Evolutionary conservation across 73 alveolate genomes (phyloP).

Genomic region (Tetrahymena borealis): DNA sequence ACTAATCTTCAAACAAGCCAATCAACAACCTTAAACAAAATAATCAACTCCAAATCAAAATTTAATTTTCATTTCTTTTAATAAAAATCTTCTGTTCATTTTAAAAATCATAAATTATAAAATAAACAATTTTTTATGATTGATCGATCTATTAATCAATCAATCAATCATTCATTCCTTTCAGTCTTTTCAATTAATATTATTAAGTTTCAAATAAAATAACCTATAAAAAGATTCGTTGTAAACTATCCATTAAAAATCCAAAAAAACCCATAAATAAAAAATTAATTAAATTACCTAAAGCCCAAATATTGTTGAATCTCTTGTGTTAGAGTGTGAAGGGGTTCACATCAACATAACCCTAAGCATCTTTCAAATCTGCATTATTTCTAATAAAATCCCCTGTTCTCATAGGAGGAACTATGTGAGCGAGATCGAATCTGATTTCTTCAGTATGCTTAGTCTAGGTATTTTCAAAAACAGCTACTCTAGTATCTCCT

Average conservation of each 20-base stretch:
- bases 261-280: neutral
- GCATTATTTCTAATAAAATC: constrained; percentile 27
- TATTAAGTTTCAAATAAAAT: no score
- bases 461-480: constrained; percentile 26
- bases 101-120: no score
- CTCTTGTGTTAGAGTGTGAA: constrained; percentile 45
- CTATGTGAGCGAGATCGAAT: constrained; percentile 57
- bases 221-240: no score
- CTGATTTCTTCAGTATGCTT: constrained; percentile 15
- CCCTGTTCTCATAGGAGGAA: constrained; percentile 54
- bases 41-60: no score
- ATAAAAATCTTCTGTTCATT: no score
- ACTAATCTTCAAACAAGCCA: no score
- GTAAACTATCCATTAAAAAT: neutral
- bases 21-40: no score
- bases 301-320: constrained; percentile 48
- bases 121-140: no score
- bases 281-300: neutral
- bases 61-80: no score
- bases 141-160: no score
- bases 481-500: constrained; percentile 19
- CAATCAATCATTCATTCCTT: no score
- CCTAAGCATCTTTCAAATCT: constrained; percentile 38
- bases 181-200: no score
- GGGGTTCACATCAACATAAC: constrained; percentile 54